Evolutionary conservation across 176 grass and related monocot species (phyloP), one percentile per base, ranked within the genome.

Genomic region (Aegilops speltoides): DNA sequence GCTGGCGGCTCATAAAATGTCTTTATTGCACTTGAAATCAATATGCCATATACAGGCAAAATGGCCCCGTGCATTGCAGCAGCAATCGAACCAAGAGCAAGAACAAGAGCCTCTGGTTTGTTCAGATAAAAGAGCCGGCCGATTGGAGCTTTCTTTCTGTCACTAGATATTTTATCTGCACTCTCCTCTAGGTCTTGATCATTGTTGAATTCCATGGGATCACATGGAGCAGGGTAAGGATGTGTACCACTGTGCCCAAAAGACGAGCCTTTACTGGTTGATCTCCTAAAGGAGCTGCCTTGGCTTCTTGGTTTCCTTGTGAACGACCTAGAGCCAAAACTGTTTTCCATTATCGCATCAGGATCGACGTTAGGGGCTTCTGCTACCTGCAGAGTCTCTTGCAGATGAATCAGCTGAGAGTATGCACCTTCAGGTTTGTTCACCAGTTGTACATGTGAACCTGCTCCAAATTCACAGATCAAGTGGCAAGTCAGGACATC

Each of bases 21-120:
- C 64, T 98, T 92, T 86, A 95, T 92, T 2, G 91, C 77, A 43
- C 83, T 95, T 79, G 95, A 98, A 67, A 98, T 88, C 67, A 98
- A 61, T 24, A 62, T 88, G 40, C 91, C 89, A 73, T 87, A 92
- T n/a, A 93, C 15, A 20, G 93, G 95, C 10, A 95, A 90, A 25
- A 95, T 61, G 20, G 89, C 36, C 34, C 93, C 95, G 60, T 93
- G 82, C 54, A 89, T 38, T 19, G 73, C 68, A 65, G 93, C 85
- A 31, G 79, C 76, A 83, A 93, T 73, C 23, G 89, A 93, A 72
- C 95, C 93, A 82, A 93, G 82, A 60, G 83, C 64, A 82, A 95
- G 89, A 72, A 93, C 64, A 31, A 80, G 77, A 81, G 73, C 57
- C 81, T 95, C 95, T 56, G 93, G 89, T 89, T 90, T 98, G 87